Conservation (phyloP, 257 asterid species). For the Jacaranda mimosifolia region DNA sequence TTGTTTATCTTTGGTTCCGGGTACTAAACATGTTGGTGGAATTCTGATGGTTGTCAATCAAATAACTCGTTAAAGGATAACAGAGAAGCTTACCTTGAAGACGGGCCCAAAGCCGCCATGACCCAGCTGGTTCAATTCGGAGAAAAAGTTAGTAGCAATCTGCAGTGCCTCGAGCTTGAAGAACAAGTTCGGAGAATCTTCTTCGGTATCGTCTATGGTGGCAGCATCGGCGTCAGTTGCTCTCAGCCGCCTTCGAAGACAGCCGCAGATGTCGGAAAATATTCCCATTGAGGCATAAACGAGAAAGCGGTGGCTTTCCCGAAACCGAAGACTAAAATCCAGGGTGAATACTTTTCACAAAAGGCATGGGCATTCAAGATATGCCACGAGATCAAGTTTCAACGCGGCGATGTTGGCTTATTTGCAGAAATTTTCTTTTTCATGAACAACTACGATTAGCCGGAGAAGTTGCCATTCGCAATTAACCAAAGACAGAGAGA, state of each 20-base stretch:
- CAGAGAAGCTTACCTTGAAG: conserved; percentile 53
- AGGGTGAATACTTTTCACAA: conserved; percentile 15
- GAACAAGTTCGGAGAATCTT: conserved; percentile 52
- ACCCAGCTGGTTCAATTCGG: conserved; percentile 78
- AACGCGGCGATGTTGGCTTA: background rate
- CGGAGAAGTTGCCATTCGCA: background rate
- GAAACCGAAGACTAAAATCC: conserved; percentile 12
- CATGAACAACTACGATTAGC: background rate
- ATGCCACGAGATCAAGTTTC: background rate
- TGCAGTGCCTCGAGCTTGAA: conserved; percentile 70
- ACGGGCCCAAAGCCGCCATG: conserved; percentile 94
- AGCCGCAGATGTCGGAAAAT: conserved; percentile 49
- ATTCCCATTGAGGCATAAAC: conserved; percentile 56
- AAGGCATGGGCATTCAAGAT: background rate
- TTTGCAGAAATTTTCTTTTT: background rate
- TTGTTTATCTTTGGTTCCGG: too few species aligned
- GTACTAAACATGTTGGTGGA: background rate
- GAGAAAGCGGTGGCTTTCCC: conserved; percentile 22
- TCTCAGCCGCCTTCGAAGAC: conserved; percentile 51
- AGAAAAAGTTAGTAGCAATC: conserved; percentile 84
- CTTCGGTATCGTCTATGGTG: conserved; percentile 43
- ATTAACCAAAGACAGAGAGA: background rate
- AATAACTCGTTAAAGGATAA: too few species aligned
- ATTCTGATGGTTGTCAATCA: background rate
- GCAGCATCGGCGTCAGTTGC: conserved; percentile 37